phyloP scores from a whole-genome alignment of 139 green algal genomes.

The Gonium pectorale region DNA sequence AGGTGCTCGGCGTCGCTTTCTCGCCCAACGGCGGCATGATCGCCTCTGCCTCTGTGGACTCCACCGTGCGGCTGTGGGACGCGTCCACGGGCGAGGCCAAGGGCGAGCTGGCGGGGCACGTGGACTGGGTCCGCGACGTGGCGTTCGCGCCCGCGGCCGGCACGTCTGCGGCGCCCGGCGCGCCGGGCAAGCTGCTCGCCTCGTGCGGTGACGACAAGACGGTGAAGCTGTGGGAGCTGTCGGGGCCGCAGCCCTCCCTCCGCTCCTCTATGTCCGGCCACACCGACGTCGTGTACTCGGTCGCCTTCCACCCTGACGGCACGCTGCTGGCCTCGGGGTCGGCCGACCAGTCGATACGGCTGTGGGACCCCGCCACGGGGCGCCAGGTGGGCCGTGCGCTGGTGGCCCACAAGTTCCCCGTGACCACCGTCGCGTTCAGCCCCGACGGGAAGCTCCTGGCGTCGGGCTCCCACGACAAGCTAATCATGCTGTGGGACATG shows the following conservation, averaged over 20 bases:
- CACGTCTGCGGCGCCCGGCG: background rate
- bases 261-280: background rate
- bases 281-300: conserved; percentile 14
- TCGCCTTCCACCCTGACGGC: background rate
- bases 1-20: conserved; percentile 40
- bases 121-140: conserved; percentile 41
- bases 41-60: conserved; percentile 41
- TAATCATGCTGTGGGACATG: conserved; percentile 38
- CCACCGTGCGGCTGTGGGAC: conserved; percentile 52
- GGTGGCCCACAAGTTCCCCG: conserved; percentile 30
- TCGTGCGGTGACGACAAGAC: conserved; percentile 39
- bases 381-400: conserved; percentile 23
- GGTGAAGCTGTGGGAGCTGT: conserved; percentile 38
- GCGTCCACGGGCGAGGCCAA: conserved; percentile 37
- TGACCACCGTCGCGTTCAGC: conserved; percentile 4
- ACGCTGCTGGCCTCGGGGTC: background rate
- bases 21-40: conserved; percentile 40
- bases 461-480: conserved; percentile 24
- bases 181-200: background rate
- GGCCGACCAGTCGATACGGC: conserved; percentile 25
- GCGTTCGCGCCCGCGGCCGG: background rate
- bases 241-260: background rate
- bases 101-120: conserved; percentile 26
- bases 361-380: conserved; percentile 21
- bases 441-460: conserved; percentile 16